Evolutionary conservation across 2,329 filamentous ascomycete genomes (phyloP), one percentile per base, ranked within the genome.

Genomic region (Aspergillus fijiensis): DNA sequence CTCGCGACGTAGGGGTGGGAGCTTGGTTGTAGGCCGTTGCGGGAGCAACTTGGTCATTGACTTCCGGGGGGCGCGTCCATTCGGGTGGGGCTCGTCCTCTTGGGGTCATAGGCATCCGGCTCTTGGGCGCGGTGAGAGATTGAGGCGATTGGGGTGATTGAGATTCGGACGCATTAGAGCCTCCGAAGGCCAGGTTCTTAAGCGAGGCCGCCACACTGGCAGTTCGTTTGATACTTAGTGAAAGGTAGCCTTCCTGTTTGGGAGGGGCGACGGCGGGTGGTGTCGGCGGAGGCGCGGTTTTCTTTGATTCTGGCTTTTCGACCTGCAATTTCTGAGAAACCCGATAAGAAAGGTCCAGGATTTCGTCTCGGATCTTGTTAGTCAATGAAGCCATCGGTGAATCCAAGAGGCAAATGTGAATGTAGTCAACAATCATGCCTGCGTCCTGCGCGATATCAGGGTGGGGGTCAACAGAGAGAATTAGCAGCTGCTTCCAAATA

Each of bases 401-500:
- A 54, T 89, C 85, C 5, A 96, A 78, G 12, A 99, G 81, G 0
- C 87, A 85, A 54, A 89, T 84, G 70, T 97, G 88, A 27, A 98
- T 84, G 69, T 89, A 91, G 74, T 99, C 95, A 31, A 96, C 86
- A 49, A 98, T 87, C n/a, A 89, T 83, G 5, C 87, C 88, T 10
- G 92, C 94, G 73, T 95, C 90, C 65, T 89, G 85, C 63, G 96
- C 90, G 35, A 98, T 91, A 71, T 98, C 94, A 1, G 94, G 92
- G 71, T 97, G 93, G 47, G 95, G 94, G 72, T 99, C 95, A 19
- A 96, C 91, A 49, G 92, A 94, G 74, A 98, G 83, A 63, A 96
- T 91, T 60, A 97, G 81, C 49, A 96, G 84, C 70, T 97, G 91
- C 74, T 96, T 95, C 95, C 95, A 99, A 63, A 96, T 89, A 1